Evolutionary conservation across 768 basidiomycete genomes (phyloP), one percentile per base, ranked within the genome.

Genomic region (Boletus sp.): DNA sequence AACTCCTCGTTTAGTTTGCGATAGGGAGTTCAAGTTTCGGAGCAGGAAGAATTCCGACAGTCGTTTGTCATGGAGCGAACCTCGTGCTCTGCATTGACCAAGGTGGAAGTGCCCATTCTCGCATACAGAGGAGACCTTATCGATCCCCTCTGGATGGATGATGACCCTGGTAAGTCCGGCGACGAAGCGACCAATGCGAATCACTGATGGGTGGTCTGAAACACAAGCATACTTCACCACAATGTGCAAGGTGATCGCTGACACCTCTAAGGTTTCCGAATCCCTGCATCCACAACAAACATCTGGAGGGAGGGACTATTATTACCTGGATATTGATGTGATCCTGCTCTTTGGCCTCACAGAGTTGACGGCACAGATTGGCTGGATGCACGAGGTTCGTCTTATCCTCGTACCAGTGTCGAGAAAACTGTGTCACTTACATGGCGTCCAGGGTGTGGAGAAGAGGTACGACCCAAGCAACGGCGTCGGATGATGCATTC

Each of bases 301-400:
- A 3, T 33, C 7, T 10, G 52, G 30, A 17, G 50, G 52, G 27
- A 25, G 19, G 23, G 35, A 46, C 14, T 62, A 51, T 33, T 68
- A 67, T 51, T 14, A 7, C 21, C 45, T 67, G 29, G 23, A 62
- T 0, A 72, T 67, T 41, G 66, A 74, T 6, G 60, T 79, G 6
- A 54, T 77, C 15, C 48, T 80, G 14, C 64, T 70, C 15, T 75
- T 77, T 44, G 79, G 78, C 2, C 51, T 72, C 10, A 77, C 77
- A 0, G 79, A 80, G 50, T 53, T 79, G 37, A 74, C 76, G 53
- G 79, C 77, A 0, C 74, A 78, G 35, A 70, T 78, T 25, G 59
- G 67, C 2, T 80, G 79, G 79, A 63, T 32, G 44, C 44, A 59
- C 10, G 73, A 79, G 9, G 63, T 62, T 14, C 30, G 56, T 49